These are phyloP conservation scores for Ophiostoma sp. DNA, from an alignment of 2,329 filamentous ascomycete species.

Conservation along the genomic window DNA sequence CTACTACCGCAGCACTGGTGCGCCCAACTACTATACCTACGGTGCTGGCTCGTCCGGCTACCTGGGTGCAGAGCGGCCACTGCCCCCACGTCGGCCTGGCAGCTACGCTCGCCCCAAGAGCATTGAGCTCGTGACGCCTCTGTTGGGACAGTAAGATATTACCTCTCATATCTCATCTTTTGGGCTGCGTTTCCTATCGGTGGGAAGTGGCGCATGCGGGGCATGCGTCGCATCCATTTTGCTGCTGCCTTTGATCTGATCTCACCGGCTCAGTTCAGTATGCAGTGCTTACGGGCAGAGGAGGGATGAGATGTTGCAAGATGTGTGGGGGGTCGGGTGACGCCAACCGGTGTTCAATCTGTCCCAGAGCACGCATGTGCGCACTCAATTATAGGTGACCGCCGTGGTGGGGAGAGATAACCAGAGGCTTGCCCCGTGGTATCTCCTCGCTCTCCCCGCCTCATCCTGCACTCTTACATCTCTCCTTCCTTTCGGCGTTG, in stretches of 20 bases:
- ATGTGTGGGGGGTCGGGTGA: conserved; percentile 10
- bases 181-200: background rate
- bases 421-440: background rate
- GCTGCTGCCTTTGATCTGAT: background rate
- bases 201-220: conserved; percentile 5
- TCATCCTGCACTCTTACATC: background rate
- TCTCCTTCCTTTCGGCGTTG: background rate
- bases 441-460: background rate
- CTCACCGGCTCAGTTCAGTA: background rate
- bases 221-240: background rate
- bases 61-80: conserved; percentile 52
- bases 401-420: conserved; percentile 4
- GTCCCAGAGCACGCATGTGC: conserved; percentile 15
- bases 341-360: conserved; percentile 3
- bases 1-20: conserved; percentile 40
- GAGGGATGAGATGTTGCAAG: background rate
- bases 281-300: background rate
- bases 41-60: conserved; percentile 35
- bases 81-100: conserved; percentile 56
- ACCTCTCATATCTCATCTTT: background rate
- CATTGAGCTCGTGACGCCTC: conserved; percentile 64
- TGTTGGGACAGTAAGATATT: conserved; percentile 48
- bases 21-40: conserved; percentile 44
- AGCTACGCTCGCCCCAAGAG: conserved; percentile 59
- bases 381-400: background rate